Evolutionary conservation across 495 filamentous ascomycete genomes (phyloP).

Genomic region (Neurospora terricola): DNA sequence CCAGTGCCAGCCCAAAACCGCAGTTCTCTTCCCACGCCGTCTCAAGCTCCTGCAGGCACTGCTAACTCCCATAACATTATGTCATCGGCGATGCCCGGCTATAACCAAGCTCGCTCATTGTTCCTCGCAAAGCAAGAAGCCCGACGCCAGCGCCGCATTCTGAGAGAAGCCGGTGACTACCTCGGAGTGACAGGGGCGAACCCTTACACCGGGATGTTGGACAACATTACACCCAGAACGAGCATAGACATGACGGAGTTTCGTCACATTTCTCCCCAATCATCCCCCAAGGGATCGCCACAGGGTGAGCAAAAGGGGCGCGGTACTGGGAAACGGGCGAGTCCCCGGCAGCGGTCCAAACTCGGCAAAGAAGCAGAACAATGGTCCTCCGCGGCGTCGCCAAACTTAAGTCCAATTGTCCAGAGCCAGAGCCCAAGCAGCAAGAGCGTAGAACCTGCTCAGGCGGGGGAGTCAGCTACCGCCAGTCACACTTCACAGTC

Average conservation of each 20-base stretch:
- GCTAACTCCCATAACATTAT: not conserved
- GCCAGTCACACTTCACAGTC: constrained; percentile 6
- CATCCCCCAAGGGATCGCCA: not conserved
- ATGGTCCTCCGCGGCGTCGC: constrained; percentile 41
- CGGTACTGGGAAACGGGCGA: constrained; percentile 23
- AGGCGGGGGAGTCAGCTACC: constrained; percentile 6
- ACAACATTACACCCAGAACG: constrained; percentile 34
- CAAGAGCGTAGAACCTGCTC: not conserved
- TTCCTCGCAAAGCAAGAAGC: constrained; percentile 28
- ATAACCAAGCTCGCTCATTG: constrained; percentile 12
- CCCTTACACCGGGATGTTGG: constrained; percentile 39
- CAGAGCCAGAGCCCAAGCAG: constrained; percentile 25
- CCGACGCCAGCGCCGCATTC: constrained; percentile 25
- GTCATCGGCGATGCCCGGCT: not conserved
- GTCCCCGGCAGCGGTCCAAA: constrained; percentile 20
- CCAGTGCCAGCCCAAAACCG: not conserved
- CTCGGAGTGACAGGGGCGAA: constrained; percentile 46
- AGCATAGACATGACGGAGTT: constrained; percentile 17
- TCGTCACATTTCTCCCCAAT: not conserved
- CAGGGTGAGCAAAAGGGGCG: constrained; percentile 18
- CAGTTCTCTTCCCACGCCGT: not conserved
- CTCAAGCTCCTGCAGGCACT: not conserved
- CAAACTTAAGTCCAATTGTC: constrained; percentile 34
- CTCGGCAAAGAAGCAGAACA: constrained; percentile 32
- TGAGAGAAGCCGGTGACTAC: constrained; percentile 41